Evolutionary conservation across 768 basidiomycete genomes (phyloP), one percentile per base, ranked within the genome.

Genomic region (Rossbeevera mucosa): DNA sequence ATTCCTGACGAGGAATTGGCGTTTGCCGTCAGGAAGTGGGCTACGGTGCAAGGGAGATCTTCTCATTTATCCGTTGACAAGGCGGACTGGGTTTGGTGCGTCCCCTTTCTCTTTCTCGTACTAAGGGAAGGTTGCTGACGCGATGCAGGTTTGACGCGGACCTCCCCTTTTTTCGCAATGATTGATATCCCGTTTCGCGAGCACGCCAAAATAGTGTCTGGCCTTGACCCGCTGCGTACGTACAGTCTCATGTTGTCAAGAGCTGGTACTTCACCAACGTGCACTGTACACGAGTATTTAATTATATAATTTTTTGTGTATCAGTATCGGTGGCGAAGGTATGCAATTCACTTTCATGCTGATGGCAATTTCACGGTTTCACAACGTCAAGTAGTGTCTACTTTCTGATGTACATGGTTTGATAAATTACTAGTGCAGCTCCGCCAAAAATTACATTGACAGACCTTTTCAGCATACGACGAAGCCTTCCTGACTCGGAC

Each of bases 111-210:
- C 36, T 18, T 5, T 11, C 36, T 1, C 30, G 11, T 1, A 9
- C 7, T 14, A 6, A 25, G 1, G 26, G 13, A 26, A 1, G 3
- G 22, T 18, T 7, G 24, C 26, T 12, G 29, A 54, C n/a, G 33
- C n/a, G 7, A 4, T 21, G 4, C 30, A 64, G 64, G 64, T 66
- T 59, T 14, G 64, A 66, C 26, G 44, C 30, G 13, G 63, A 66
- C 31, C 30, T 65, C 0, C 58, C 58, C 4, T 6, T 36, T 4
- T 53, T 64, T 18, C 36, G 13, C 36, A 36, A 12, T 18, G 29
- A 40, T 4, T 48, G 33, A 43, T 14, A 9, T n/a, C 18, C 8
- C 22, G 41, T 28, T 41, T 25, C n/a, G 2, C 6, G 13, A 5
- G 29, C 22, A 7, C 18, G 12, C 40, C 20, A 20, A 21, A 41